Evolutionary conservation across 768 basidiomycete species (phyloP).

Genomic region (Chalciporus sphaerocephalus): DNA sequence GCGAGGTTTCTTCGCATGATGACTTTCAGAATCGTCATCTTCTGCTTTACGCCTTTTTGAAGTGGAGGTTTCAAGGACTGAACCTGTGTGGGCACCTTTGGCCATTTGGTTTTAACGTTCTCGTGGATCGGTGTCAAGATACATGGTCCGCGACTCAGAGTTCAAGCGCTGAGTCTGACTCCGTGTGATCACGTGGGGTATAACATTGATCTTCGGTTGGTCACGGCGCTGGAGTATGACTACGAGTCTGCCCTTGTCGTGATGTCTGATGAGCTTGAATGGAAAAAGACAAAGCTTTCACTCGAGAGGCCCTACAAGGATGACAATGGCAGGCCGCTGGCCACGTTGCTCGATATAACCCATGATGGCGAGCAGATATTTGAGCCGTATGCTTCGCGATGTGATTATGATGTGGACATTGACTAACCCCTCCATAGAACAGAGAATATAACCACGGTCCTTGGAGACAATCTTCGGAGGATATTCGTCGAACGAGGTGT

Average conservation of each 20-base stretch:
- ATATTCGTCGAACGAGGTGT: constrained; percentile 71
- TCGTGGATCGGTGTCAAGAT: constrained; percentile 33
- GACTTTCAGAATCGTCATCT: constrained; percentile 46
- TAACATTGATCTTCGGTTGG: no score
- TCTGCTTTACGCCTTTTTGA: constrained; percentile 62
- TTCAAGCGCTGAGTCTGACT: not conserved
- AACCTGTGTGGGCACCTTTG: constrained; percentile 19
- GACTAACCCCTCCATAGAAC: constrained; percentile 36
- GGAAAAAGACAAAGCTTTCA: constrained; percentile 61
- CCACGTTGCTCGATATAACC: constrained; percentile 62
- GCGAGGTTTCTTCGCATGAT: constrained; percentile 57
- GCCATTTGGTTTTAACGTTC: constrained; percentile 25
- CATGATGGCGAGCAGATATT: constrained; percentile 64
- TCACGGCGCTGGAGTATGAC: no score
- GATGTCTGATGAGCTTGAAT: constrained; percentile 37
- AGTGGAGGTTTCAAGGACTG: constrained; percentile 30
- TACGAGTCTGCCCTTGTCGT: not conserved
- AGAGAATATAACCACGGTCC: constrained; percentile 50
- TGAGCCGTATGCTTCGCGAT: constrained; percentile 55
- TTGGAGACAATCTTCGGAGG: constrained; percentile 63
- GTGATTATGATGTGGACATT: constrained; percentile 3
- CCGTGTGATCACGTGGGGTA: constrained; percentile 28
- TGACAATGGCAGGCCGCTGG: constrained; percentile 61
- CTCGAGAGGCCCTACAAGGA: constrained; percentile 81
- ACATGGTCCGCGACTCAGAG: constrained; percentile 9